phyloP scores from a whole-genome alignment of 495 filamentous ascomycete genomes.

The Penicillium cinerascens region DNA sequence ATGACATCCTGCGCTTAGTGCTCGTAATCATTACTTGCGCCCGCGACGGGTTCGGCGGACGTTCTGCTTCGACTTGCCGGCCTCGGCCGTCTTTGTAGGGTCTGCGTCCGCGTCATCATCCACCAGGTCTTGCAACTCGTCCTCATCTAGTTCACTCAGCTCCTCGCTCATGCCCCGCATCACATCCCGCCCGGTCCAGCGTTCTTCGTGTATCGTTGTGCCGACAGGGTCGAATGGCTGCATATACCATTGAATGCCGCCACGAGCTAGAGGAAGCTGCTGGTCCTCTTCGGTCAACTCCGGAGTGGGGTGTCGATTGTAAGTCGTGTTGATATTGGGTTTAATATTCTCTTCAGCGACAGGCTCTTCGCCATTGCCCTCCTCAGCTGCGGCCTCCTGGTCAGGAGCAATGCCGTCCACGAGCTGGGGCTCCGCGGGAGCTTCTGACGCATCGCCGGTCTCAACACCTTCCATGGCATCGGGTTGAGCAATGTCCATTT shows the following conservation, averaged over 20 bases:
- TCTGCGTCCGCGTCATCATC: slow-evolving; percentile 39
- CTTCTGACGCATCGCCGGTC: neutral
- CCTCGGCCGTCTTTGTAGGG: slow-evolving; percentile 6
- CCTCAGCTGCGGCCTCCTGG: neutral
- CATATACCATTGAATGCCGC: slow-evolving; percentile 87
- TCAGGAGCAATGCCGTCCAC: neutral
- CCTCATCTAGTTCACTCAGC: slow-evolving; percentile 83
- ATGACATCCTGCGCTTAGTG: slow-evolving; percentile 17
- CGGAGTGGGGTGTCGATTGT: slow-evolving; percentile 24
- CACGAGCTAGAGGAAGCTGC: slow-evolving; percentile 57
- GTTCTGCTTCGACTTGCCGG: slow-evolving; percentile 17
- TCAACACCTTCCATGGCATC: slow-evolving; percentile 21
- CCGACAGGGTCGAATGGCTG: slow-evolving; percentile 74
- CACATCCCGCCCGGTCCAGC: slow-evolving; percentile 72
- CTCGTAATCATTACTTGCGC: slow-evolving; percentile 28
- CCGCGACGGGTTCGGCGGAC: slow-evolving; percentile 39
- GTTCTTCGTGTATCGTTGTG: slow-evolving; percentile 71
- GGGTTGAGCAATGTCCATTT: slow-evolving; percentile 11
- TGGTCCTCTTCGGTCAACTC: slow-evolving; percentile 42
- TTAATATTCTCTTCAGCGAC: slow-evolving; percentile 8
- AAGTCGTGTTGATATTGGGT: slow-evolving; percentile 9
- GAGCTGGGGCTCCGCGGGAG: slow-evolving; percentile 1
- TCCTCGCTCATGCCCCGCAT: slow-evolving; percentile 80
- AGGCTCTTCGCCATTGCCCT: slow-evolving; percentile 13
- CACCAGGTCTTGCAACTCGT: slow-evolving; percentile 67